phyloP scores from a whole-genome alignment of 2,329 filamentous ascomycete species.

The Escovopsis sp. region DNA sequence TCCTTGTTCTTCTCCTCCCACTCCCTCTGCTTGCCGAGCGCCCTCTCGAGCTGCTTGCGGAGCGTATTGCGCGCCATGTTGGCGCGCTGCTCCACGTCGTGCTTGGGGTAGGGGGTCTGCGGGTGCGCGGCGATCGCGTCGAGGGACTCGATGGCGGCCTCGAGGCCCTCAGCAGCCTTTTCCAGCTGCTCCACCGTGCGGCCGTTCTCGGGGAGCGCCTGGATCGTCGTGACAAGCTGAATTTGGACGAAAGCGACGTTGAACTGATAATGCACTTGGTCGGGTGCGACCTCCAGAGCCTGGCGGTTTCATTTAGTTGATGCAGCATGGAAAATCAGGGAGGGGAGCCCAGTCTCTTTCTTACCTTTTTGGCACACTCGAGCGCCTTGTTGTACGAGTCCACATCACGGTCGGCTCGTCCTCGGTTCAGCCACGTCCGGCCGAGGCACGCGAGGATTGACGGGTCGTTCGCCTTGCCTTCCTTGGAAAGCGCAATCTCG shows the following conservation, averaged over 20 bases:
- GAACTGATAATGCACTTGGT: slow-evolving; percentile 86
- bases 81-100: slow-evolving; percentile 84
- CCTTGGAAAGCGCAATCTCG: slow-evolving; percentile 67
- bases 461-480: slow-evolving; percentile 58
- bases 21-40: slow-evolving; percentile 69
- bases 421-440: slow-evolving; percentile 73
- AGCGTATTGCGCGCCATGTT: slow-evolving; percentile 97
- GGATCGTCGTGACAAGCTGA: slow-evolving; percentile 72
- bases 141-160: slow-evolving; percentile 64
- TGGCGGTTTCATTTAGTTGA: slow-evolving; percentile 17
- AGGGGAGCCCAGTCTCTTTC: slow-evolving; percentile 4
- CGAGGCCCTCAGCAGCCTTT: slow-evolving; percentile 63
- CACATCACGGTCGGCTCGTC: slow-evolving; percentile 45
- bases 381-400: slow-evolving; percentile 43
- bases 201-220: slow-evolving; percentile 58
- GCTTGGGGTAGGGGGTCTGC: slow-evolving; percentile 71
- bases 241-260: slow-evolving; percentile 97
- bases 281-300: slow-evolving; percentile 64
- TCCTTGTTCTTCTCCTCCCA: slow-evolving; percentile 89
- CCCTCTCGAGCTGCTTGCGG: slow-evolving; percentile 77
- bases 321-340: not conserved
- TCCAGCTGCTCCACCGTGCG: slow-evolving; percentile 70
- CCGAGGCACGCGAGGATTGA: slow-evolving; percentile 74
- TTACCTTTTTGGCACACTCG: slow-evolving; percentile 48
- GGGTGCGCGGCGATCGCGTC: slow-evolving; percentile 49